Evolutionary conservation across 2,329 filamentous ascomycete species (phyloP).

Genomic region (Aspergillus bombycis): DNA sequence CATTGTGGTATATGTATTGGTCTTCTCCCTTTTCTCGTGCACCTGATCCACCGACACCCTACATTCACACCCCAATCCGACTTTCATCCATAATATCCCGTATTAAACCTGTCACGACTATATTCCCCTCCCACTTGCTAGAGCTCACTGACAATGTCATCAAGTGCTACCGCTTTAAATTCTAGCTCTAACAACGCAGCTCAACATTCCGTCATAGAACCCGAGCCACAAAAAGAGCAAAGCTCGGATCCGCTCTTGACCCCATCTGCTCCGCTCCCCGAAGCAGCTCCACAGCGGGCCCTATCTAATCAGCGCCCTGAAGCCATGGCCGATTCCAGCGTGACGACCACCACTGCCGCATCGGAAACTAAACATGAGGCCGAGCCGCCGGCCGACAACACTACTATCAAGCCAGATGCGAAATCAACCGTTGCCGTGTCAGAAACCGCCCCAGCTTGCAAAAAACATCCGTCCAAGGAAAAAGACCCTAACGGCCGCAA

Average conservation of each 20-base stretch:
- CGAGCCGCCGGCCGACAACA: conserved; percentile 31
- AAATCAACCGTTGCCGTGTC: conserved; percentile 24
- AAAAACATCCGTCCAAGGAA: conserved; percentile 32
- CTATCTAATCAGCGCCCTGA: conserved; percentile 7
- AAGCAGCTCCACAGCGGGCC: conserved; percentile 28
- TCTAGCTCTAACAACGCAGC: conserved; percentile 1
- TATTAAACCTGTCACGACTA: neutral
- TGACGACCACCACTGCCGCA: conserved; percentile 17
- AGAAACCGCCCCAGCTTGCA: conserved; percentile 34
- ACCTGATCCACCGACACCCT: neutral
- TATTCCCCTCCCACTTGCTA: neutral
- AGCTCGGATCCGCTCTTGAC: conserved; percentile 17
- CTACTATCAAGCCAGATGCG: conserved; percentile 28
- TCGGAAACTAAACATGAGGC: conserved; percentile 36
- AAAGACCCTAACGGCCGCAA: conserved; percentile 23
- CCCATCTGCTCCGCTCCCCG: conserved; percentile 19
- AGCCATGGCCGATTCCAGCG: conserved; percentile 36
- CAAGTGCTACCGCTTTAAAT: conserved; percentile 8
- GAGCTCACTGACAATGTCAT: conserved; percentile 12
- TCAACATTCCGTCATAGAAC: conserved; percentile 14
- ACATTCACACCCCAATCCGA: neutral
- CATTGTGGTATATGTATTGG: neutral
- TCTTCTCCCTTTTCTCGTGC: neutral
- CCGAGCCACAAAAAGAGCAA: conserved; percentile 26
- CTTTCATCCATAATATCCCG: neutral